A percentile compares a stretch with the other conserved stretches of the same genome.
phyloP scores from a whole-genome alignment of 1,284 basidiomycete species.

The Leucoagaricus sp. region DNA sequence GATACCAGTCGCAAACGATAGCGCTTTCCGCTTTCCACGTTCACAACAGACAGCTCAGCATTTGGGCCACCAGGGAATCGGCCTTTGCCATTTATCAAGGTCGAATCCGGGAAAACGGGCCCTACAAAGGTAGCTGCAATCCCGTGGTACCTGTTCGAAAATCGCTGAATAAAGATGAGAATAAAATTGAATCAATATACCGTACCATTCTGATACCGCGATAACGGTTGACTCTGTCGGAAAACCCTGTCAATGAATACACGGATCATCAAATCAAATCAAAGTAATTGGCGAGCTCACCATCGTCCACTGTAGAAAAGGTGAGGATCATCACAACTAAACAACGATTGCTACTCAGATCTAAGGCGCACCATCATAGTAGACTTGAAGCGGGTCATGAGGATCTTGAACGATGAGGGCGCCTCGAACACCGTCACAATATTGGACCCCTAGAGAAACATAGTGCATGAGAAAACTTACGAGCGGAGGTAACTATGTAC shows the following conservation, averaged over 20 bases:
- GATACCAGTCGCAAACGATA: constrained; percentile 47
- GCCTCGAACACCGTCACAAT: constrained; percentile 16
- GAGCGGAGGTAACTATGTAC: background rate
- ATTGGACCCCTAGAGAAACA: constrained; percentile 9
- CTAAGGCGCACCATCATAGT: background rate
- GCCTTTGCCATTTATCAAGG: constrained; percentile 55
- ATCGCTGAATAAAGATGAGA: no score
- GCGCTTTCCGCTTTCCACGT: constrained; percentile 27
- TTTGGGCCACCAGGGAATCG: constrained; percentile 35
- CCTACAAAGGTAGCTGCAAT: constrained; percentile 4
- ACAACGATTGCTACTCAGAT: background rate
- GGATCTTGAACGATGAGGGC: constrained; percentile 11
- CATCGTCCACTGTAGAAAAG: constrained; percentile 11
- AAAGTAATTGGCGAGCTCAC: no score
- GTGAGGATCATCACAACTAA: background rate
- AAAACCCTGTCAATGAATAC: no score
- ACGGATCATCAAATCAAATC: no score
- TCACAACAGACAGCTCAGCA: constrained; percentile 30
- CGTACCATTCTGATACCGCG: background rate
- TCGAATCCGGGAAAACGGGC: constrained; percentile 18
- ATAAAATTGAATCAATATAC: background rate
- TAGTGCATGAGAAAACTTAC: no score
- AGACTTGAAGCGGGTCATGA: background rate
- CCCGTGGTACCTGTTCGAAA: constrained; percentile 6
- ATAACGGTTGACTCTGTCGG: background rate